phyloP scores from a whole-genome alignment of 108 stramenopile genomes.

The Hondaea fermentalgiana region DNA sequence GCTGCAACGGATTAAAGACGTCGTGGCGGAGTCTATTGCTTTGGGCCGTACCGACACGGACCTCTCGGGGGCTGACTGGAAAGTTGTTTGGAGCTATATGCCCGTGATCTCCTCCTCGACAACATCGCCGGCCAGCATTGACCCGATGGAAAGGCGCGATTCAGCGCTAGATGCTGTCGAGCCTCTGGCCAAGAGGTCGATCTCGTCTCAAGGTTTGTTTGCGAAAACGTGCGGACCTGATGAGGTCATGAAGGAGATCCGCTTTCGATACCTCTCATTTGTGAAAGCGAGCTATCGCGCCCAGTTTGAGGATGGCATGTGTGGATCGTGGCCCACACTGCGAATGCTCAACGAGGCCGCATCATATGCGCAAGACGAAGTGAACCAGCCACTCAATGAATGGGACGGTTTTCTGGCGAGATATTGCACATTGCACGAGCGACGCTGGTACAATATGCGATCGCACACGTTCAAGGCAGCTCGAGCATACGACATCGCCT shows the following conservation, averaged over 20 bases:
- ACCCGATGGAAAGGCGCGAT: too few relatives aligned
- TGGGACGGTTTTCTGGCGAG: background rate
- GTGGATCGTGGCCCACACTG: background rate
- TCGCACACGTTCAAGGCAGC: background rate
- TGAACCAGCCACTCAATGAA: background rate
- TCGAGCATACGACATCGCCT: background rate
- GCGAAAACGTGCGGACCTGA: background rate
- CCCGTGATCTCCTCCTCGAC: background rate
- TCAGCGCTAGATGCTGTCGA: too few relatives aligned
- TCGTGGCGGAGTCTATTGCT: background rate
- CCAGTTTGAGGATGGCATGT: background rate
- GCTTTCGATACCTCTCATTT: background rate
- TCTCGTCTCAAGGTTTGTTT: background rate
- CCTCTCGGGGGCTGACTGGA: conserved; percentile 1
- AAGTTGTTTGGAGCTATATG: background rate
- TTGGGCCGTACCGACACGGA: background rate
- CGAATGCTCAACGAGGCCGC: background rate
- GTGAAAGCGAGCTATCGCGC: background rate
- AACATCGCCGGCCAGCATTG: too few relatives aligned
- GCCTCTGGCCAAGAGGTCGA: background rate
- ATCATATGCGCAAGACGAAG: background rate
- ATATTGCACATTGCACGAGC: background rate
- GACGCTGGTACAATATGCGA: background rate
- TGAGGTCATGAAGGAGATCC: background rate
- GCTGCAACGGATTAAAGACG: background rate